phyloP scores from a whole-genome alignment of 306 rosid species.

The Acacia confusa region DNA sequence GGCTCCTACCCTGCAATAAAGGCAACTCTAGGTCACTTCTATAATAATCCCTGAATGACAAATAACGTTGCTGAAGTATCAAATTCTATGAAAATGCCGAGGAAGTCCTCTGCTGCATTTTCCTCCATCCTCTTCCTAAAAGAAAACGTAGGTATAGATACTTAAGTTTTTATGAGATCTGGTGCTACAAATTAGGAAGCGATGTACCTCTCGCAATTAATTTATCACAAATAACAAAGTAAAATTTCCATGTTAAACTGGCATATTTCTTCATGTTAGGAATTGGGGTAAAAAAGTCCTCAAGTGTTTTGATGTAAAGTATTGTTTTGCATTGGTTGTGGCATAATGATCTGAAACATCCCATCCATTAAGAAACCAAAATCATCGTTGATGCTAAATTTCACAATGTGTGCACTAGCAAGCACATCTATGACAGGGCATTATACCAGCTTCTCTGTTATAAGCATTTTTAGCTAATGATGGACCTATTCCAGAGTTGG shows the following conservation, averaged over 20 bases:
- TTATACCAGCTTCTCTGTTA: background rate
- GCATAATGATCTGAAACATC: background rate
- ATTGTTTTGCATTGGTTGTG: background rate
- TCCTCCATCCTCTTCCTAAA: background rate
- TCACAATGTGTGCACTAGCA: background rate
- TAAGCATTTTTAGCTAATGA: background rate
- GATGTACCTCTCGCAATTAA: constrained; percentile 17
- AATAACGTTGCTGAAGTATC: constrained; percentile 22
- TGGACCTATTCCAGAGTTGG: background rate
- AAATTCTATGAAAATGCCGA: background rate
- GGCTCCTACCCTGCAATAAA: constrained; percentile 10
- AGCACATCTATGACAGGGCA: background rate
- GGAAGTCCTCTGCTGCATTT: background rate
- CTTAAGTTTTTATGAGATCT: background rate
- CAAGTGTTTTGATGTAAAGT: background rate
- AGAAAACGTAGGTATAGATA: background rate
- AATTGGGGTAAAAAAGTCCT: background rate
- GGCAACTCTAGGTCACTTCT: background rate
- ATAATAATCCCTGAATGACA: constrained; percentile 23
- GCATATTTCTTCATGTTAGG: constrained; percentile 11
- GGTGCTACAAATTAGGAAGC: background rate
- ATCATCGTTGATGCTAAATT: background rate
- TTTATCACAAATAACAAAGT: constrained; percentile 20
- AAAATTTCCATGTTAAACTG: constrained; percentile 15
- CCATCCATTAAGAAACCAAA: background rate